Percentiles rank a stretch among this genome's conserved stretches.
Evolutionary conservation across 805 yeast species (phyloP).

Genomic region (Danielia oregonensis): DNA sequence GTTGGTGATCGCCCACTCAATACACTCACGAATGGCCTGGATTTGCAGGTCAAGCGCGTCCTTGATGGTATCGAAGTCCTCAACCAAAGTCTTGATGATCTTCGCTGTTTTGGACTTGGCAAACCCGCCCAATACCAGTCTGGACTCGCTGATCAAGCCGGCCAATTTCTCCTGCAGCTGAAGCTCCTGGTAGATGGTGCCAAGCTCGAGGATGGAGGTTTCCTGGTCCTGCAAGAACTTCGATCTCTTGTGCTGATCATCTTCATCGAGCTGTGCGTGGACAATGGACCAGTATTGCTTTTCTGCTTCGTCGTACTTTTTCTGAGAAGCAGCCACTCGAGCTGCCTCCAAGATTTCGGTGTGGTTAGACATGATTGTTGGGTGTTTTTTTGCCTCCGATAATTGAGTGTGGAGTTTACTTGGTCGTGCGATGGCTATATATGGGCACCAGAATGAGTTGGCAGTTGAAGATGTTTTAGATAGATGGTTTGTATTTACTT

Average conservation of each 20-base stretch:
- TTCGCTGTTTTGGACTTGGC: conserved; percentile 96
- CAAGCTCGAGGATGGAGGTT: conserved; percentile 69
- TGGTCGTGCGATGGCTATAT: not conserved
- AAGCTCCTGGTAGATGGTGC: conserved; percentile 57
- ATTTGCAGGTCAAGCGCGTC: conserved; percentile 68
- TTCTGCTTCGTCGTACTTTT: conserved; percentile 58
- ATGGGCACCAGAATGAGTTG: too few species aligned
- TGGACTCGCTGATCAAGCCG: conserved; percentile 61
- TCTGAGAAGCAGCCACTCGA: conserved; percentile 48
- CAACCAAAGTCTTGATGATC: conserved; percentile 77
- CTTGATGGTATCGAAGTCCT: conserved; percentile 63
- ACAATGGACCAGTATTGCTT: conserved; percentile 51
- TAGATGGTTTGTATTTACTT: too few species aligned
- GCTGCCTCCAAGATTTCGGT: conserved; percentile 51
- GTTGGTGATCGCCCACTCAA: conserved; percentile 81
- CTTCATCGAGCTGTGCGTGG: conserved; percentile 11
- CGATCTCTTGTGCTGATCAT: conserved; percentile 20
- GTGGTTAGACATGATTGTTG: conserved; percentile 18
- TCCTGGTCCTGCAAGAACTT: conserved; percentile 48
- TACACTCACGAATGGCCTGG: conserved; percentile 67
- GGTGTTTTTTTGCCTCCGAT: not conserved
- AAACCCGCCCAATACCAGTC: conserved; percentile 66
- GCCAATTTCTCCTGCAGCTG: conserved; percentile 50
- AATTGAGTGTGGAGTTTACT: not conserved
- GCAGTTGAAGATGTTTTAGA: too few species aligned